Conservation (phyloP, 768 basidiomycete species). For the Mycena galericulata region DNA sequence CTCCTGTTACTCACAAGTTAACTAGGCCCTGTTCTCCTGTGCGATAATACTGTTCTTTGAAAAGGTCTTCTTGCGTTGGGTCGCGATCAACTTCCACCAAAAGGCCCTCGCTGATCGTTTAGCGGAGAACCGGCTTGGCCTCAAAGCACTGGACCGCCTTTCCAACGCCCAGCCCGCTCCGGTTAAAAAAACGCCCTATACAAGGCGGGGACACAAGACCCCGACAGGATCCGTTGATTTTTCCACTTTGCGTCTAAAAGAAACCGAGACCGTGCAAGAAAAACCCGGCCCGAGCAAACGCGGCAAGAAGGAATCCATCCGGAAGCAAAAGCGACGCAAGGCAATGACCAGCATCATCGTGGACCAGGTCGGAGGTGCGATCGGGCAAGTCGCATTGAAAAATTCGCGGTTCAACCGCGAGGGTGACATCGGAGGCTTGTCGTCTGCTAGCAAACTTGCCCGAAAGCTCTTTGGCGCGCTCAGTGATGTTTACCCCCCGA, state of each 20-base stretch:
- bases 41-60: slow-evolving; percentile 58
- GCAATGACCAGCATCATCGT: slow-evolving; percentile 76
- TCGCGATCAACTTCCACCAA: slow-evolving; percentile 86
- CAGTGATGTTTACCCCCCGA: slow-evolving; percentile 68
- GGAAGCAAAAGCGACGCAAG: slow-evolving; percentile 58
- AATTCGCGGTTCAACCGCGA: slow-evolving; percentile 70
- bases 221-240: slow-evolving; percentile 50
- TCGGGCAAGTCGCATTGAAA: slow-evolving; percentile 78
- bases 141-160: slow-evolving; percentile 77
- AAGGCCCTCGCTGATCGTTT: slow-evolving; percentile 82
- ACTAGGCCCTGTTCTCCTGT: slow-evolving; percentile 58
- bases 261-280: slow-evolving; percentile 28
- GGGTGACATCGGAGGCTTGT: slow-evolving; percentile 64
- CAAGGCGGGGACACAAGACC: slow-evolving; percentile 61
- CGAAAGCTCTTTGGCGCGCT: slow-evolving; percentile 75
- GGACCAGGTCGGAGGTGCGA: slow-evolving; percentile 75
- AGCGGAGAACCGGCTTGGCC: slow-evolving; percentile 74
- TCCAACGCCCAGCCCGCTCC: slow-evolving; percentile 71
- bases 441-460: slow-evolving; percentile 76
- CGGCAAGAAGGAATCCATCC: slow-evolving; percentile 43
- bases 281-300: slow-evolving; percentile 28
- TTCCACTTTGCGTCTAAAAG: slow-evolving; percentile 43
- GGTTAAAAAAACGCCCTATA: slow-evolving; percentile 52
- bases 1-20: slow-evolving; percentile 15
- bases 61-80: slow-evolving; percentile 71